Conservation (phyloP, 306 rosid species). For the Trifolium subterraneum region DNA sequence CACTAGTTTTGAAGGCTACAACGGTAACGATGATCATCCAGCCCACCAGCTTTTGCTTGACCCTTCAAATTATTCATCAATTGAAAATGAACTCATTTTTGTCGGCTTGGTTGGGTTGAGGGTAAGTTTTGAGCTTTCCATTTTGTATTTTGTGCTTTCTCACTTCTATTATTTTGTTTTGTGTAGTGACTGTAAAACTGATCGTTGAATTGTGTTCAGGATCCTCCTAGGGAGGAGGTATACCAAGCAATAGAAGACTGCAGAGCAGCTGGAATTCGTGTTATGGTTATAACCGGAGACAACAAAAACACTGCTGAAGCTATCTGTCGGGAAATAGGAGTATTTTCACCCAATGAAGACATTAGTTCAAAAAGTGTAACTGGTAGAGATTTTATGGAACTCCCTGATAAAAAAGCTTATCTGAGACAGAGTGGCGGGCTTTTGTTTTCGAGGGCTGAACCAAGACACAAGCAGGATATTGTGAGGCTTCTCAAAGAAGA, state of each 20-base stretch:
- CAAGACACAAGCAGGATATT: constrained; percentile 91
- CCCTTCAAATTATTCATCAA: constrained; percentile 79
- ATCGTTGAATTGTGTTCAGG: constrained; percentile 54
- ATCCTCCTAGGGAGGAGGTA: constrained; percentile 94
- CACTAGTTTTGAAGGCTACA: constrained; percentile 55
- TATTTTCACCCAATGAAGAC: constrained; percentile 68
- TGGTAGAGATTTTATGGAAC: constrained; percentile 77
- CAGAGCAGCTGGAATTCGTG: constrained; percentile 94
- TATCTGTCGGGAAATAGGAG: constrained; percentile 91
- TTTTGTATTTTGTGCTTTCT: constrained; percentile 27
- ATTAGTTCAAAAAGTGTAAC: constrained; percentile 72
- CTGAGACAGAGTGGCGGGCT: constrained; percentile 77
- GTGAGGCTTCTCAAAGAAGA: constrained; percentile 89
- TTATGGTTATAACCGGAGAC: constrained; percentile 94
- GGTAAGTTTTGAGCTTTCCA: constrained; percentile 61
- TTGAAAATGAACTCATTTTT: constrained; percentile 83
- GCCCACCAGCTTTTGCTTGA: constrained; percentile 86
- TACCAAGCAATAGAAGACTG: constrained; percentile 86
- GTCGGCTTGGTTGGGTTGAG: constrained; percentile 88
- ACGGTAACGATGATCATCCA: constrained; percentile 84
- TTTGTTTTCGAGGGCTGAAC: constrained; percentile 98
- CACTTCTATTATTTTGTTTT: constrained; percentile 8
- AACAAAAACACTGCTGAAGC: constrained; percentile 96
- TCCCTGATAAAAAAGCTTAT: constrained; percentile 56
- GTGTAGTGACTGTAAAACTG: constrained; percentile 21